A percentile compares a stretch with the other conserved stretches of the same genome.
These are phyloP conservation scores for Sclerotinia nivalis DNA, from an alignment of 2,329 filamentous ascomycete genomes.

Conservation along the genomic window DNA sequence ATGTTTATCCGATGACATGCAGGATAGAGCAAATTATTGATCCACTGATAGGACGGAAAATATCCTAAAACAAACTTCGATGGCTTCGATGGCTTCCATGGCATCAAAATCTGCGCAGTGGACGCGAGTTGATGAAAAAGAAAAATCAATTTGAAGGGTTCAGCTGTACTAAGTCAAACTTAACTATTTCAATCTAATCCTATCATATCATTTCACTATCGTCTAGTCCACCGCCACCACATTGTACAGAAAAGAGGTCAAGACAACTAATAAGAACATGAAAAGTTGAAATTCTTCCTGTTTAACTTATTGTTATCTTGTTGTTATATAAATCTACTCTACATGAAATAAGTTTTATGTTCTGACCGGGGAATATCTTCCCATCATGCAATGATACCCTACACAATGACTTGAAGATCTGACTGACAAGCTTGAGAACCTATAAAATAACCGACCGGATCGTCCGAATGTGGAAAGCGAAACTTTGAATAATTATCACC, in stretches of 20 bases:
- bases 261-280: too few species aligned
- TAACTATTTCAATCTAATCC: too few species aligned
- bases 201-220: not conserved
- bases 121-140: not conserved
- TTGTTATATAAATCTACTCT: not conserved
- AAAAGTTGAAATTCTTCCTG: too few species aligned
- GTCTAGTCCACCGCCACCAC: not conserved
- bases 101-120: not conserved
- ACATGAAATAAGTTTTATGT: not conserved
- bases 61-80: not conserved
- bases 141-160: not conserved
- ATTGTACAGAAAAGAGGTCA: not conserved
- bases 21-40: not conserved
- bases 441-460: not conserved
- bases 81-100: not conserved
- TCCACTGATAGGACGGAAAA: not conserved
- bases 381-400: slow-evolving; percentile 3
- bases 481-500: too few species aligned
- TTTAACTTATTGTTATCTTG: too few species aligned
- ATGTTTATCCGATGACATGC: not conserved
- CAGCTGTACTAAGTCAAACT: not conserved
- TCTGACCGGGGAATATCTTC: not conserved
- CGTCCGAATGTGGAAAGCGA: too few species aligned
- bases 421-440: not conserved
- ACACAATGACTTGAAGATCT: not conserved